Conservation (phyloP, 306 rosid species). For the Vachellia pachyceras region DNA sequence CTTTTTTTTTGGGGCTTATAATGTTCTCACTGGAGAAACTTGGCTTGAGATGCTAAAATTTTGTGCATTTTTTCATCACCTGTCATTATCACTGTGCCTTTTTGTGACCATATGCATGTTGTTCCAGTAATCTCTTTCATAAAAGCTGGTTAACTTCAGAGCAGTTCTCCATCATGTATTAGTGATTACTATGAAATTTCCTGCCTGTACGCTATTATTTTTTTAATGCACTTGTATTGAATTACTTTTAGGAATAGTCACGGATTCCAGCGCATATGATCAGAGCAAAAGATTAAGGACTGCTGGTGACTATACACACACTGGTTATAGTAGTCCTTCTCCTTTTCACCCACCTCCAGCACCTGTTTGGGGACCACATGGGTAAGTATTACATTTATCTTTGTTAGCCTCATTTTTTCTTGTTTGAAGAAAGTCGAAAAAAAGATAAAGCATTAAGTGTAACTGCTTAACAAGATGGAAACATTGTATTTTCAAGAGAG, state of each 20-base stretch:
- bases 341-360: conserved; percentile 75
- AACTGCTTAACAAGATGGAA: not conserved
- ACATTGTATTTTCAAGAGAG: not conserved
- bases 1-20: not conserved
- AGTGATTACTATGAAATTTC: not conserved
- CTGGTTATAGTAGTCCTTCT: conserved; percentile 74
- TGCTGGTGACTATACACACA: conserved; percentile 70
- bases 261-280: conserved; percentile 67
- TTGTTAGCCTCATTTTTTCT: not conserved
- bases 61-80: not conserved
- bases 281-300: conserved; percentile 75
- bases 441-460: not conserved
- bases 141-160: not conserved
- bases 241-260: conserved; percentile 58
- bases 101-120: not conserved
- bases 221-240: conserved; percentile 24
- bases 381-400: conserved; percentile 41
- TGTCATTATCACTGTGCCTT: not conserved
- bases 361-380: conserved; percentile 83
- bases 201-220: not conserved
- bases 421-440: not conserved
- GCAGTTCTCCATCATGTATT: not conserved
- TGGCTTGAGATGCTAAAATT: not conserved
- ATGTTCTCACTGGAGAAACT: not conserved
- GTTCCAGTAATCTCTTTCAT: not conserved